Conservation (phyloP, 495 filamentous ascomycete species). For the Parachaetomium inaequale region DNA sequence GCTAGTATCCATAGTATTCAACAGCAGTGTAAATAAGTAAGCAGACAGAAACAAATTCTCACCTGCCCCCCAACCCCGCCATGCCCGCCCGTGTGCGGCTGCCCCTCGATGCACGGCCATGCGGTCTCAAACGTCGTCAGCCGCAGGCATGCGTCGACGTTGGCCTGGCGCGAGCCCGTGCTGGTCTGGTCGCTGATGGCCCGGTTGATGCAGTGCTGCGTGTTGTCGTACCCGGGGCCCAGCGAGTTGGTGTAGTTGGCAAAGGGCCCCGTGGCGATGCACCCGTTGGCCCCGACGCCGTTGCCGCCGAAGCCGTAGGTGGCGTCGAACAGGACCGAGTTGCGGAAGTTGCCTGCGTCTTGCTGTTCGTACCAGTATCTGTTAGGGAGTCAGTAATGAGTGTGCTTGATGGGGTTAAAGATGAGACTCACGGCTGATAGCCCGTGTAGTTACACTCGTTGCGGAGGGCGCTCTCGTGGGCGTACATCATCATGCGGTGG, state of each 20-base stretch:
- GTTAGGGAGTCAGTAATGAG: neutral
- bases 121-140: slow-evolving; percentile 5
- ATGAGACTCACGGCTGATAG: slow-evolving; percentile 19
- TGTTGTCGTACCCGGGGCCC: slow-evolving; percentile 29
- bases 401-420: neutral
- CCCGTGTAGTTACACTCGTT: slow-evolving; percentile 47
- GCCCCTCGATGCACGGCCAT: slow-evolving; percentile 20
- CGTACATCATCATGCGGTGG: slow-evolving; percentile 48
- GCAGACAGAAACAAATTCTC: neutral
- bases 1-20: no score
- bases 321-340: slow-evolving; percentile 36
- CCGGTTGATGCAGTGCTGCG: slow-evolving; percentile 22
- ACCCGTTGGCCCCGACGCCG: slow-evolving; percentile 30
- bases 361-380: slow-evolving; percentile 52
- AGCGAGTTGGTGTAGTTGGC: slow-evolving; percentile 30
- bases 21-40: neutral
- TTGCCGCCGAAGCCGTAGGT: slow-evolving; percentile 42
- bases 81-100: slow-evolving; percentile 24
- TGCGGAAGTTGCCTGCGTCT: slow-evolving; percentile 36
- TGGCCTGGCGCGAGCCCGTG: neutral
- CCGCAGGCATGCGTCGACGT: slow-evolving; percentile 15
- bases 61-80: slow-evolving; percentile 17
- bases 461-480: slow-evolving; percentile 44
- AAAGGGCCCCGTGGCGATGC: slow-evolving; percentile 42
- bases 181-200: slow-evolving; percentile 21